phyloP scores from a whole-genome alignment of 768 basidiomycete species.

The Mycena vulgaris region DNA sequence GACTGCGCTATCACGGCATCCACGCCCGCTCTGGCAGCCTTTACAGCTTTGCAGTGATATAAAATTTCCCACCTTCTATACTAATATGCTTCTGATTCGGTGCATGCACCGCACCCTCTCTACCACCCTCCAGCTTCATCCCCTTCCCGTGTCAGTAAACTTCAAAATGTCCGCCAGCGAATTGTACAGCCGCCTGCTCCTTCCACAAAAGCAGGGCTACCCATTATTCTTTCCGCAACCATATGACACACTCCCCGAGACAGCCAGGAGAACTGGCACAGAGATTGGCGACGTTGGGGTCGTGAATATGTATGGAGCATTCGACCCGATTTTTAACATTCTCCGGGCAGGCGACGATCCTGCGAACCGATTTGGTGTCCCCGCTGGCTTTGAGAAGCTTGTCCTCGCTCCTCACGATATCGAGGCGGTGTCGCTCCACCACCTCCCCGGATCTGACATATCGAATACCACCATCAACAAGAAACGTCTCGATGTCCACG shows the following conservation, averaged over 20 bases:
- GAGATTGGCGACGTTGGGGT: too few relatives aligned
- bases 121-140: too few relatives aligned
- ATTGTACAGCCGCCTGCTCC: conserved; percentile 9
- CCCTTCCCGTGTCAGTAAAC: too few relatives aligned
- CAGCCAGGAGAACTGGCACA: neutral
- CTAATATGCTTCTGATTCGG: too few relatives aligned
- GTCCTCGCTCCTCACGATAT: neutral
- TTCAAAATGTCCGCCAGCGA: conserved; percentile 19
- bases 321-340: too few relatives aligned
- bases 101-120: too few relatives aligned
- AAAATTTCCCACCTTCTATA: too few relatives aligned
- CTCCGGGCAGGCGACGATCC: conserved; percentile 17
- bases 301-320: too few relatives aligned
- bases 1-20: too few relatives aligned
- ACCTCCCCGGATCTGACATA: conserved; percentile 13
- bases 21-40: too few relatives aligned
- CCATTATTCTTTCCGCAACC: conserved; percentile 16
- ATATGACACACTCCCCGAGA: conserved; percentile 4
- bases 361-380: conserved; percentile 29
- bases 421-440: neutral
- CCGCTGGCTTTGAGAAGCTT: conserved; percentile 22
- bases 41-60: too few relatives aligned
- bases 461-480: too few relatives aligned
- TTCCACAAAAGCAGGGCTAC: conserved; percentile 12
- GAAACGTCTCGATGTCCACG: conserved; percentile 12